Conservation (phyloP, 331 rosid species). For the Prunus yedoensis region DNA sequence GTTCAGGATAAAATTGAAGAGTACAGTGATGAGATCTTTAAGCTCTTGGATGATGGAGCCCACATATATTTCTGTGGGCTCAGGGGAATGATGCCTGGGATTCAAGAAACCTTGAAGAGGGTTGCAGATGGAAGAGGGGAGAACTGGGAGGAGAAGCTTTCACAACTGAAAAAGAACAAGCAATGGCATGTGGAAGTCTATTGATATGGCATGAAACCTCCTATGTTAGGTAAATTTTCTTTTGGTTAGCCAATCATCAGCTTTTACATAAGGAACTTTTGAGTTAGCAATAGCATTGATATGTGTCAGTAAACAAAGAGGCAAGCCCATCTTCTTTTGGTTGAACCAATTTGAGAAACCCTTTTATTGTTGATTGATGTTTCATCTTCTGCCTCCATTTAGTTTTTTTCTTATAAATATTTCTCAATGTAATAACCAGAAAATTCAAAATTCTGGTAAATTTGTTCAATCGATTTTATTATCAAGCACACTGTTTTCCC, state of each 20-base stretch:
- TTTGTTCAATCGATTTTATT: no score
- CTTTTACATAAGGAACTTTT: conserved; percentile 24
- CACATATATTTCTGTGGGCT: conserved; percentile 98
- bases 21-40: conserved; percentile 82
- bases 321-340: conserved; percentile 16
- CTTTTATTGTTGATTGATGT: conserved; percentile 1
- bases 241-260: conserved; percentile 24
- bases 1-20: conserved; percentile 99
- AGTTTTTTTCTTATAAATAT: no score
- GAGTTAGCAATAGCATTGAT: conserved; percentile 11
- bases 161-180: conserved; percentile 91
- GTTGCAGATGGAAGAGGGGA: conserved; percentile 90
- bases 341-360: conserved; percentile 21
- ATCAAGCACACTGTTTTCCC: no score
- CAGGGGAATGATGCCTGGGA: conserved; percentile 99
- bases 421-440: no score
- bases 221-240: conserved; percentile 6
- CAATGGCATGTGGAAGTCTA: conserved; percentile 99
- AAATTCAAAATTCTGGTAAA: no score
- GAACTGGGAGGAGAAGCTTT: conserved; percentile 85
- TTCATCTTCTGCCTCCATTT: not conserved
- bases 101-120: conserved; percentile 86
- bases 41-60: conserved; percentile 79
- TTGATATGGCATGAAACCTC: conserved; percentile 30
- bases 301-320: conserved; percentile 15